These are phyloP conservation scores for Solidago caesia DNA, from an alignment of 129 eudicot species.

Conservation along the genomic window DNA sequence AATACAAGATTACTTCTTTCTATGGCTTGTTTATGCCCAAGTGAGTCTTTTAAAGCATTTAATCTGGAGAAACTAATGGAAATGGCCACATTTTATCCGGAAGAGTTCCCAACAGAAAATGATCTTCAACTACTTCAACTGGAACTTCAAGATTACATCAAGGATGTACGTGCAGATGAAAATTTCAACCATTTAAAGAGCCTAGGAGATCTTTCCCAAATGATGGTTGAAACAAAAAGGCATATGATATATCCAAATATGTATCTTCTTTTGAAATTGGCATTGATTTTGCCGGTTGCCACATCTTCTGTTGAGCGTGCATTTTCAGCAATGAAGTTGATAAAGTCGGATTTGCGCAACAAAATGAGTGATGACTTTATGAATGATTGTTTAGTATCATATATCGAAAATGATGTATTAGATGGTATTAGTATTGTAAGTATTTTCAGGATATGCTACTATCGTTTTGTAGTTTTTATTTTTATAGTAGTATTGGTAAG, in stretches of 20 bases:
- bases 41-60: neutral
- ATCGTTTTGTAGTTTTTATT: too few relatives aligned
- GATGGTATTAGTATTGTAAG: neutral
- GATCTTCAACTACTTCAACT: too few relatives aligned
- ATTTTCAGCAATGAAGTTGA: conserved; percentile 4
- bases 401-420: neutral
- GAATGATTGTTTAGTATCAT: neutral
- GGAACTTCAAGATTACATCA: neutral
- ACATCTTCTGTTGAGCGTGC: neutral
- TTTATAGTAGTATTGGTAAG: too few relatives aligned
- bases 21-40: neutral
- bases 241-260: too few relatives aligned
- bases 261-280: neutral
- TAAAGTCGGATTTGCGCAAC: neutral
- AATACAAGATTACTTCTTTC: too few relatives aligned
- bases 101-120: neutral
- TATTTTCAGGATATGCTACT: too few relatives aligned
- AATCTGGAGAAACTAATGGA: neutral
- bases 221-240: neutral
- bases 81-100: neutral
- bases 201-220: too few relatives aligned
- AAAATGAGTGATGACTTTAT: neutral
- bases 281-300: neutral
- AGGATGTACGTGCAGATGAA: neutral
- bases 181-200: neutral